Evolutionary conservation across 345 rosid species (phyloP).

Genomic region (Salix brachista): DNA sequence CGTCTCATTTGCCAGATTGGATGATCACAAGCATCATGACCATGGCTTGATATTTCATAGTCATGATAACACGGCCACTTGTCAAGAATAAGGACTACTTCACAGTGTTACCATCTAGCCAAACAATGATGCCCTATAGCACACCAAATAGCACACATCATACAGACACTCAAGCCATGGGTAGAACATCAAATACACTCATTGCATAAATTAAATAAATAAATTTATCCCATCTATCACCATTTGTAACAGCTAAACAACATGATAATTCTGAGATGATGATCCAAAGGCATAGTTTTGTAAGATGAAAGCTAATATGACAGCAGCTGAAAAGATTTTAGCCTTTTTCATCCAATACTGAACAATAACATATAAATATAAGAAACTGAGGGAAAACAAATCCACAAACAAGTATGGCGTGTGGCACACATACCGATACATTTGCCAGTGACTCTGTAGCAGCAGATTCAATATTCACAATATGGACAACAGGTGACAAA

Average conservation of each 20-base stretch:
- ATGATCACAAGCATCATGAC: not conserved
- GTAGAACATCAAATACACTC: not conserved
- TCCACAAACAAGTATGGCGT: not conserved
- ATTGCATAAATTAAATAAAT: too few relatives aligned
- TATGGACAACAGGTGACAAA: slow-evolving; percentile 52
- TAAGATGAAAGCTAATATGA: not conserved
- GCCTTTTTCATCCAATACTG: not conserved
- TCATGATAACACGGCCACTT: not conserved
- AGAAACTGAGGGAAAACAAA: not conserved
- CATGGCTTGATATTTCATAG: not conserved
- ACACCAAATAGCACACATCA: not conserved
- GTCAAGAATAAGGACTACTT: not conserved
- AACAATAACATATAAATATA: not conserved
- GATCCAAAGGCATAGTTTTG: not conserved
- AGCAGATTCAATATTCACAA: slow-evolving; percentile 50
- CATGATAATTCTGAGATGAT: not conserved
- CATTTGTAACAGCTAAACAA: not conserved
- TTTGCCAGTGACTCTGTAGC: slow-evolving; percentile 53
- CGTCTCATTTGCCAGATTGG: not conserved
- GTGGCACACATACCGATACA: slow-evolving; percentile 41
- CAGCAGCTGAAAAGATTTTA: not conserved
- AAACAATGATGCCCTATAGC: not conserved
- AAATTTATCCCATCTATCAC: not conserved
- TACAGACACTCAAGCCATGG: not conserved
- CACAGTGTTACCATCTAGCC: not conserved